phyloP scores from a whole-genome alignment of 208 protist species.

The Acanthamoeba sp. region DNA sequence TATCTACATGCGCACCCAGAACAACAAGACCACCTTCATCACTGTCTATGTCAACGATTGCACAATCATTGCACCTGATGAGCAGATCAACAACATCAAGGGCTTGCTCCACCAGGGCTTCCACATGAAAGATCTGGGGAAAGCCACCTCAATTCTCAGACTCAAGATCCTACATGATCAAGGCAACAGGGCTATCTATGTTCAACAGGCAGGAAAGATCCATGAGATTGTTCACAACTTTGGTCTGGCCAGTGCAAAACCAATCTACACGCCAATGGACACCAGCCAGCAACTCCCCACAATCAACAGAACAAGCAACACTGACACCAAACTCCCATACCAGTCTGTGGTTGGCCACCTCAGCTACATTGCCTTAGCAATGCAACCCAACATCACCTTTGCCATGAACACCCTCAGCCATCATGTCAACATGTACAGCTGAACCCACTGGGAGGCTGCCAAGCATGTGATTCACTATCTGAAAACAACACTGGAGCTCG shows the following conservation, averaged over 20 bases:
- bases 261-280: background rate
- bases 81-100: background rate
- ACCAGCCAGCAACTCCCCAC: background rate
- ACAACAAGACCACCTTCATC: background rate
- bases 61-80: background rate
- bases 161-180: background rate
- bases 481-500: background rate
- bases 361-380: background rate
- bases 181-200: background rate
- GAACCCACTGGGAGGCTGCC: background rate
- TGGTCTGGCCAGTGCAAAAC: background rate
- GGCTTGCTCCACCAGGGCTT: background rate
- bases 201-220: background rate
- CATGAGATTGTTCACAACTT: background rate
- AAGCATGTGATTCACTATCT: background rate
- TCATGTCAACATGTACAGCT: background rate
- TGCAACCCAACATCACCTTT: background rate
- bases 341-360: background rate
- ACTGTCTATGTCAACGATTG: background rate
- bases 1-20: background rate
- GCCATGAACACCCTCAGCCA: background rate
- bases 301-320: background rate
- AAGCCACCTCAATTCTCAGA: background rate
- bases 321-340: background rate
- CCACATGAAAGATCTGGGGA: constrained; percentile 17